Evolutionary conservation across 495 filamentous ascomycete genomes (phyloP).

Genomic region (Annulohypoxylon moriforme): DNA sequence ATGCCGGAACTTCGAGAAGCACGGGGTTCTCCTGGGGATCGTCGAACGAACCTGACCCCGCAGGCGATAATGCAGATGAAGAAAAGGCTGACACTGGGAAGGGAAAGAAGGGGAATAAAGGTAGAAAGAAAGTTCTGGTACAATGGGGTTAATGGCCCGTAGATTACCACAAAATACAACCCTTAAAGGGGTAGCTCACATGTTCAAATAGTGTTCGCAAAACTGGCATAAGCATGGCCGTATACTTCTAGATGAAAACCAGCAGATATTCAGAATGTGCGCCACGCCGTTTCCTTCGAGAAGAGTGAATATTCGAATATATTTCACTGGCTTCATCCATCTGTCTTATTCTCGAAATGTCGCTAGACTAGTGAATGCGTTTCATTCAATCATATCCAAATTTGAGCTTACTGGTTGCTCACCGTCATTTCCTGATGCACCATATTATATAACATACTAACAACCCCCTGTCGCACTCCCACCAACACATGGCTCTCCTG

Average conservation of each 20-base stretch:
- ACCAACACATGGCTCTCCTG: conserved; percentile 1
- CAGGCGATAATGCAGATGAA: conserved; percentile 45
- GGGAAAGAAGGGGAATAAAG: conserved; percentile 79
- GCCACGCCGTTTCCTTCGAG: neutral
- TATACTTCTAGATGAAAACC: neutral
- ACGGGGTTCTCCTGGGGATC: conserved; percentile 57
- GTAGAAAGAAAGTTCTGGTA: conserved; percentile 81
- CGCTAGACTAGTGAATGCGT: no score
- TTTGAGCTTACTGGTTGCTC: neutral
- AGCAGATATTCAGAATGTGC: neutral
- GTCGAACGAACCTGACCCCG: conserved; percentile 3
- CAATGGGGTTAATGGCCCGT: conserved; percentile 59
- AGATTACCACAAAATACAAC: neutral
- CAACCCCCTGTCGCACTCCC: neutral
- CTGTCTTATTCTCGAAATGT: no score
- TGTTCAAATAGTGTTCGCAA: neutral
- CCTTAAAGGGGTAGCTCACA: neutral
- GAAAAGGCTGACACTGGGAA: conserved; percentile 54
- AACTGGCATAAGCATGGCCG: neutral
- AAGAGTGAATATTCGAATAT: no score
- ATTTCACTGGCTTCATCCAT: no score
- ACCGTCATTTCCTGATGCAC: no score
- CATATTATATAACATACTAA: no score
- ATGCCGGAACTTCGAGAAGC: conserved; percentile 58
- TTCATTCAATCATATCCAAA: neutral